A percentile compares a stretch with the other conserved stretches of the same genome.
Conservation (phyloP, 805 yeast genomes). For the Cyberlindnera mycetangii region DNA sequence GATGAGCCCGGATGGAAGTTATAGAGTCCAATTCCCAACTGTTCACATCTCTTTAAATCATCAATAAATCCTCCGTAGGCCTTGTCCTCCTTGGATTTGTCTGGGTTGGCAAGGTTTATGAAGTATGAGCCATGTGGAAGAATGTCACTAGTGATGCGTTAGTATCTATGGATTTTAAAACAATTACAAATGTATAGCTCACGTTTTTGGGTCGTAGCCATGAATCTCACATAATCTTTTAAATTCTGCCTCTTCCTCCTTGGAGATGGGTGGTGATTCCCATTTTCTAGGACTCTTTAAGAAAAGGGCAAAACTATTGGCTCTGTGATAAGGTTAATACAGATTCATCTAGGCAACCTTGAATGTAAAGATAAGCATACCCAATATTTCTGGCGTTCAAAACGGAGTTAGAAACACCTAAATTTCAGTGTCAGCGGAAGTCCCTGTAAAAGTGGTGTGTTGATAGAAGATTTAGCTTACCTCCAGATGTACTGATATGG, state of each 20-base stretch:
- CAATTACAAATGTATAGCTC: not conserved
- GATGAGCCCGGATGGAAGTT: constrained; percentile 95
- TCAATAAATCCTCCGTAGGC: constrained; percentile 79
- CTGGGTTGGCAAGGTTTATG: constrained; percentile 91
- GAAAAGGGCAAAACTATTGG: constrained; percentile 87
- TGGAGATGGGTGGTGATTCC: constrained; percentile 75
- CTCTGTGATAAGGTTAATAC: constrained; percentile 32
- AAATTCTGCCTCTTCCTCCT: constrained; percentile 67
- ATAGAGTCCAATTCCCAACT: constrained; percentile 76
- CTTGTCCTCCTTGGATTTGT: constrained; percentile 68
- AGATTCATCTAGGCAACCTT: no score
- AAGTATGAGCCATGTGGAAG: constrained; percentile 95
- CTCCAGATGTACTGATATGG: constrained; percentile 83
- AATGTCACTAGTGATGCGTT: constrained; percentile 44
- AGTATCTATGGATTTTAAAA: not conserved
- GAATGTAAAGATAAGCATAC: constrained; percentile 22
- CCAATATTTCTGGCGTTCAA: constrained; percentile 53
- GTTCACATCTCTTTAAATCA: constrained; percentile 85
- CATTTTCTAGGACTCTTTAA: constrained; percentile 88
- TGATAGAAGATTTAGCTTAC: constrained; percentile 29
- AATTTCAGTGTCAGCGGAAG: not conserved
- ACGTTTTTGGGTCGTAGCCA: constrained; percentile 65
- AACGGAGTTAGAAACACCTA: constrained; percentile 63
- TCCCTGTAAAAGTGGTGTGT: not conserved
- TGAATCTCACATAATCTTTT: constrained; percentile 55